Evolutionary conservation across 768 basidiomycete species (phyloP).

Genomic region (Botryobasidium botryosum): DNA sequence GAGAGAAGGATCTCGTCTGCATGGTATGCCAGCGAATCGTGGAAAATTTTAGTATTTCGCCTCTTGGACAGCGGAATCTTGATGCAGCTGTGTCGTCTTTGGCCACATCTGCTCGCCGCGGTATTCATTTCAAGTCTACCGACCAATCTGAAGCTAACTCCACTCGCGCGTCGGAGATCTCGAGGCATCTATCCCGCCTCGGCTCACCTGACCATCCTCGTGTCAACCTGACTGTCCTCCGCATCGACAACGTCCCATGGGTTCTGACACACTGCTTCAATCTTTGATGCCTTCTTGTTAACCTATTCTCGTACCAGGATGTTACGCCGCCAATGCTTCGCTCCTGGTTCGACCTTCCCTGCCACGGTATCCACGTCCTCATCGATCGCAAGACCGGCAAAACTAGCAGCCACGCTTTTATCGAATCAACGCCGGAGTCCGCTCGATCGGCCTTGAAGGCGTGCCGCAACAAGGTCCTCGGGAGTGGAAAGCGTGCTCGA

Average conservation of each 20-base stretch:
- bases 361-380: constrained; percentile 52
- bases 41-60: constrained; percentile 37
- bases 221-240: constrained; percentile 40
- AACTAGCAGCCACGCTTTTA: constrained; percentile 70
- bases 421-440: constrained; percentile 46
- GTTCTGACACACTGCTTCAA: constrained; percentile 25
- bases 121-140: constrained; percentile 17
- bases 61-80: neutral
- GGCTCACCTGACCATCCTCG: neutral
- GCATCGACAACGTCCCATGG: constrained; percentile 85
- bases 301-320: constrained; percentile 34
- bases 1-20: constrained; percentile 77
- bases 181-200: neutral
- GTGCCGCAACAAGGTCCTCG: constrained; percentile 44
- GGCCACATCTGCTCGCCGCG: neutral
- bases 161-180: neutral
- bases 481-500: constrained; percentile 58
- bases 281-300: constrained; percentile 1
- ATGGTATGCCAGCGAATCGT: constrained; percentile 61
- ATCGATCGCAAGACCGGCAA: constrained; percentile 61
- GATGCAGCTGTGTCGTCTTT: neutral
- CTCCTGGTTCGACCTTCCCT: constrained; percentile 35
- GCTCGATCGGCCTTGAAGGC: constrained; percentile 16
- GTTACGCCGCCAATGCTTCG: constrained; percentile 62
- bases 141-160: neutral